These are phyloP conservation scores for Claviceps sp. DNA, from an alignment of 2,329 filamentous ascomycete genomes.

Conservation along the genomic window DNA sequence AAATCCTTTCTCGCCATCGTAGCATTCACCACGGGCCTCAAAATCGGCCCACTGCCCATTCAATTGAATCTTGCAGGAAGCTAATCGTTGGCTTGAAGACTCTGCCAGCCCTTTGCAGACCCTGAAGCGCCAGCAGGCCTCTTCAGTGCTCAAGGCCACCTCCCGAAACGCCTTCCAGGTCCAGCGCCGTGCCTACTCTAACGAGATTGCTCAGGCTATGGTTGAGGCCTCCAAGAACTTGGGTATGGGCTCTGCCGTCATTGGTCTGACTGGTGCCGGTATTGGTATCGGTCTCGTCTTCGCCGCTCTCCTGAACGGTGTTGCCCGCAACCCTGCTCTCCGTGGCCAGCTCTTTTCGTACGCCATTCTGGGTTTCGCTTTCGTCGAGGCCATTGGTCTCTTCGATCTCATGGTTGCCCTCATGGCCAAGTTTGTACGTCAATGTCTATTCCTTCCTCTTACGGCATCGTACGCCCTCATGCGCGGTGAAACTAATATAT, in stretches of 20 bases:
- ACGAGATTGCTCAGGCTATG: slow-evolving; percentile 77
- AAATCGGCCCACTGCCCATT: slow-evolving; percentile 13
- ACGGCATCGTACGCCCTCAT: not conserved
- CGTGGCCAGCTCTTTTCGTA: slow-evolving; percentile 93
- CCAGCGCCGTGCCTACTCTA: slow-evolving; percentile 67
- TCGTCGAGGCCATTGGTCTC: slow-evolving; percentile 85
- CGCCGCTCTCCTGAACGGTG: slow-evolving; percentile 75
- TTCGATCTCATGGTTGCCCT: slow-evolving; percentile 87
- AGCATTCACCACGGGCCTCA: slow-evolving; percentile 6
- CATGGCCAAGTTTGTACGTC: slow-evolving; percentile 78
- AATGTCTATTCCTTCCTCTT: not conserved
- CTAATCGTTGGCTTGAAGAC: slow-evolving; percentile 26
- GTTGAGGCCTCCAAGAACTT: slow-evolving; percentile 86
- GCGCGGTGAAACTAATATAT: slow-evolving; percentile 5
- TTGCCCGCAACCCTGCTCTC: slow-evolving; percentile 89
- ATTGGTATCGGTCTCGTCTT: slow-evolving; percentile 94
- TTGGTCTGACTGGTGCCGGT: slow-evolving; percentile 85
- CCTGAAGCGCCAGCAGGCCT: slow-evolving; percentile 60
- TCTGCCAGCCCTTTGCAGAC: slow-evolving; percentile 55
- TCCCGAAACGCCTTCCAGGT: slow-evolving; percentile 51
- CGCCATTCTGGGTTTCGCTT: slow-evolving; percentile 90
- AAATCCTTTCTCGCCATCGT: slow-evolving; percentile 16
- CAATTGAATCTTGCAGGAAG: slow-evolving; percentile 21
- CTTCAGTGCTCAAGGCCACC: slow-evolving; percentile 52
- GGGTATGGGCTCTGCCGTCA: slow-evolving; percentile 79